Percentiles rank a stretch among this genome's conserved stretches.
Conservation (phyloP, 768 basidiomycete species). For the Amanita jacksonii region DNA sequence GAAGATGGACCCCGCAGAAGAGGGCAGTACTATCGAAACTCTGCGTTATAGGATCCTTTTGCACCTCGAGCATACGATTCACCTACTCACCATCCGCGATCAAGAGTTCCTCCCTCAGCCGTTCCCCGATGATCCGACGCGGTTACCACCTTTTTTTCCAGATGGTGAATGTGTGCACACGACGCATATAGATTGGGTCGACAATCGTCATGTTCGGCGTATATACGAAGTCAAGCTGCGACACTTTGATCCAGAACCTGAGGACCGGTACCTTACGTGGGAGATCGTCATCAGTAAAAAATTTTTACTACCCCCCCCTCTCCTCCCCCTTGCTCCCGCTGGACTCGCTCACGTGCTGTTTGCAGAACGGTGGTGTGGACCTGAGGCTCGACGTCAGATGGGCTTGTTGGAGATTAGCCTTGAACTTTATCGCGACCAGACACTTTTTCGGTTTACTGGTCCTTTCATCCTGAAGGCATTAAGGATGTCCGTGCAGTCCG, state of each 20-base stretch:
- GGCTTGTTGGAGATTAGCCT: not conserved
- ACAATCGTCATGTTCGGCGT: not conserved
- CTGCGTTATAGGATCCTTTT: not conserved
- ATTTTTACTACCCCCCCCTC: not conserved
- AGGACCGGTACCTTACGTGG: constrained; percentile 1
- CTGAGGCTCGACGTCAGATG: not conserved
- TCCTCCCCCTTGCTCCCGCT: no score
- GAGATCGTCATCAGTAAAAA: constrained; percentile 7
- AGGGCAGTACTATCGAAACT: not conserved
- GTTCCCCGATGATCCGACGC: constrained; percentile 5
- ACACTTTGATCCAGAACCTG: not conserved
- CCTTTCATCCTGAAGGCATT: not conserved
- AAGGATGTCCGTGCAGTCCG: not conserved
- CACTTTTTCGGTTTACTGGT: not conserved
- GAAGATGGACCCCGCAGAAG: not conserved
- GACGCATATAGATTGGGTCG: not conserved
- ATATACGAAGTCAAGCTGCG: constrained; percentile 5
- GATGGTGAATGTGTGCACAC: constrained; percentile 1
- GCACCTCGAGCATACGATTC: not conserved
- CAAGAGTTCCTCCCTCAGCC: not conserved
- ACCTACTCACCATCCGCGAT: not conserved
- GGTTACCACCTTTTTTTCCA: constrained; percentile 1
- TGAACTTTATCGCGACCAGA: not conserved
- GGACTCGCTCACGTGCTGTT: not conserved
- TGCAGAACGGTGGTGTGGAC: not conserved